Conservation (phyloP, 768 basidiomycete genomes). For the Sistotremastrum suecicum region DNA sequence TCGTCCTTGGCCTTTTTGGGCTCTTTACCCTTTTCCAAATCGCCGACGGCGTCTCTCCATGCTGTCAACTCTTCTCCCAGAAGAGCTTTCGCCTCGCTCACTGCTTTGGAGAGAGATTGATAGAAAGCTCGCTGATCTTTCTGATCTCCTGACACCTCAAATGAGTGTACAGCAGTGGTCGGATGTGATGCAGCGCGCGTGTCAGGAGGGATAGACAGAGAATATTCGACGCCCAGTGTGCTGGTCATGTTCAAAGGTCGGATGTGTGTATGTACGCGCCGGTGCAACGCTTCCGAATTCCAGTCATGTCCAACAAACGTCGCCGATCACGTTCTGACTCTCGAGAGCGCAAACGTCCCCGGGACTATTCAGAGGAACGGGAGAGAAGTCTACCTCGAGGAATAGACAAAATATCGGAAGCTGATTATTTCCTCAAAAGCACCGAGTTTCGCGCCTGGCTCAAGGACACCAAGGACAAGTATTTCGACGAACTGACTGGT, state of each 20-base stretch:
- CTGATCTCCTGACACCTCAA: background rate
- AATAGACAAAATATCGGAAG: constrained; percentile 53
- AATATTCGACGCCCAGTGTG: too few species aligned
- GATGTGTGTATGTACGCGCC: too few species aligned
- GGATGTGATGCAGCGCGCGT: too few species aligned
- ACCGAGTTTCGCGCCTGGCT: constrained; percentile 82
- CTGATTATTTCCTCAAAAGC: constrained; percentile 83
- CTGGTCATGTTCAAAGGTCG: too few species aligned
- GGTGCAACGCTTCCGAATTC: too few species aligned
- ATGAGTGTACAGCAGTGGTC: too few species aligned
- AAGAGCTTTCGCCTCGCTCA: constrained; percentile 36
- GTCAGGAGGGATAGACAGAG: too few species aligned
- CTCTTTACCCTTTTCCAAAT: constrained; percentile 48
- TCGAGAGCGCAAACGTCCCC: background rate
- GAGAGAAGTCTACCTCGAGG: constrained; percentile 31
- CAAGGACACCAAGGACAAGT: constrained; percentile 61
- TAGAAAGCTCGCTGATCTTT: constrained; percentile 31
- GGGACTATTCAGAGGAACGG: background rate
- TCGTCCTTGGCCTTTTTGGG: constrained; percentile 26
- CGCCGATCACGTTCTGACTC: too few species aligned
- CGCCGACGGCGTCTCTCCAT: constrained; percentile 66
- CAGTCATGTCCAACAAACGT: too few species aligned
- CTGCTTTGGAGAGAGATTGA: constrained; percentile 28
- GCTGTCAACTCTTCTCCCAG: constrained; percentile 56
- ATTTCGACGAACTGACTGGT: constrained; percentile 74